Evolutionary conservation across 148 eudicot species (phyloP).

Genomic region (Fagopyrum homotropicum): DNA sequence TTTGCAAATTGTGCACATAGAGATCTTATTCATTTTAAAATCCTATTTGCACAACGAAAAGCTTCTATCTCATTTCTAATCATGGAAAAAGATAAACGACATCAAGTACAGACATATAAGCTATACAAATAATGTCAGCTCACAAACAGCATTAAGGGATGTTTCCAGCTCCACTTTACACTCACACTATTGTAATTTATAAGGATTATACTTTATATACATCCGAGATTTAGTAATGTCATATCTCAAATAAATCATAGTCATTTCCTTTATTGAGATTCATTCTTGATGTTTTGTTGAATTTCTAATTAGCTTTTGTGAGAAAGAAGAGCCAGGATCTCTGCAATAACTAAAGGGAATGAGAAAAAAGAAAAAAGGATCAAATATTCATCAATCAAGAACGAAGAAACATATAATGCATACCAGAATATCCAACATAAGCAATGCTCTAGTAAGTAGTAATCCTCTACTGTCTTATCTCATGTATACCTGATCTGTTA

Average conservation of each 20-base stretch:
- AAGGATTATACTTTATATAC: background rate
- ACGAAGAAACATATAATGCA: background rate
- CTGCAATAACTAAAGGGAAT: background rate
- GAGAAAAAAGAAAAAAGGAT: background rate
- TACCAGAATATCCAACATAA: background rate
- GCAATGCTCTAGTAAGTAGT: background rate
- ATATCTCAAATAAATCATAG: background rate
- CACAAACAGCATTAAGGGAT: background rate
- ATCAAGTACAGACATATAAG: background rate
- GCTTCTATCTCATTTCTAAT: background rate
- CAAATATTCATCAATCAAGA: background rate
- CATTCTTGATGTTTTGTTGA: background rate
- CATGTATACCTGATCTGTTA: conserved; percentile 19
- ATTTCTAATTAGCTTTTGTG: background rate
- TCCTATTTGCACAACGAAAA: background rate
- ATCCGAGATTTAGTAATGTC: background rate
- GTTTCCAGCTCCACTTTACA: background rate
- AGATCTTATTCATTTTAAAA: background rate
- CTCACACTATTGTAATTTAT: too few relatives aligned
- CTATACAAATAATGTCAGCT: background rate
- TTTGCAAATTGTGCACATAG: background rate
- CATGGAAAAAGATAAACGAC: background rate
- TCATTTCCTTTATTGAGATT: background rate
- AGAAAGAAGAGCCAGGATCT: background rate
- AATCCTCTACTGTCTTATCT: background rate